These are phyloP conservation scores for Populus deltoides DNA, from an alignment of 345 rosid genomes.

Conservation along the genomic window DNA sequence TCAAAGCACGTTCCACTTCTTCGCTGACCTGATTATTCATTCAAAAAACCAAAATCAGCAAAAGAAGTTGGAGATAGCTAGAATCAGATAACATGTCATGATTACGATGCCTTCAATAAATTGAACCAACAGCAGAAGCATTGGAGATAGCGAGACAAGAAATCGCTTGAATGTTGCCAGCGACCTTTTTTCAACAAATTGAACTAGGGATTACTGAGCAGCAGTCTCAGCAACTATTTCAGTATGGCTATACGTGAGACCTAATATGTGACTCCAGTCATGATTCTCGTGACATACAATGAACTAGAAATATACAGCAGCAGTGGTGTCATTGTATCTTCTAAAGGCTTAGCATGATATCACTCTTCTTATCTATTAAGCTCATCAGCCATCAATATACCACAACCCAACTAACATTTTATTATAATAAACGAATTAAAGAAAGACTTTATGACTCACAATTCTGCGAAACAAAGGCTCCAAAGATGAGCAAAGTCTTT, in stretches of 20 bases:
- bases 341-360: background rate
- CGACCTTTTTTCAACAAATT: background rate
- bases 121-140: background rate
- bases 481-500: constrained; percentile 85
- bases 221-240: background rate
- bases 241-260: background rate
- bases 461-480: constrained; percentile 93
- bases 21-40: constrained; percentile 68
- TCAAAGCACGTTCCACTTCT: constrained; percentile 86
- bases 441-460: constrained; percentile 43
- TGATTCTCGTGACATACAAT: background rate
- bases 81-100: background rate
- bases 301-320: background rate
- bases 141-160: background rate
- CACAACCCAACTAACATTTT: background rate
- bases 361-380: background rate
- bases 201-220: background rate
- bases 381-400: background rate
- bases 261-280: background rate
- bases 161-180: background rate
- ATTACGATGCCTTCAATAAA: background rate
- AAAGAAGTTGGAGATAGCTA: background rate
- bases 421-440: background rate
- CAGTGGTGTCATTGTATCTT: background rate
- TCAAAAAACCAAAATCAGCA: constrained; percentile 8